Evolutionary conservation across 2,329 filamentous ascomycete species (phyloP).

Genomic region (Lecanosticta acicola): DNA sequence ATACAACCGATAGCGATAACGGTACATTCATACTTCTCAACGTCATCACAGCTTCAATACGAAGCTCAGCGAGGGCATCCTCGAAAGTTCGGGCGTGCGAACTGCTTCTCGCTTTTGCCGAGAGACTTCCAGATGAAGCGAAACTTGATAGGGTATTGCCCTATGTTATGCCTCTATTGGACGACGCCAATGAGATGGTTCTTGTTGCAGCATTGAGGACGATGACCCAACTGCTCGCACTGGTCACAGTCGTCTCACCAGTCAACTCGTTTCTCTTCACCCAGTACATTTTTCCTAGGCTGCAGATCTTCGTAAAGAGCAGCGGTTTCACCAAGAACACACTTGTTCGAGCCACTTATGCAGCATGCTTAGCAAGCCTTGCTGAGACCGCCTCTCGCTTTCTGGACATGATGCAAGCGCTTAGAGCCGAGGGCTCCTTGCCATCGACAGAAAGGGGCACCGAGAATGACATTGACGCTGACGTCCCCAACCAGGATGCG

Average conservation of each 20-base stretch:
- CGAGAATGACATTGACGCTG: conserved; percentile 63
- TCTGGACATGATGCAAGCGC: conserved; percentile 82
- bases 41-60: conserved; percentile 77
- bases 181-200: conserved; percentile 77
- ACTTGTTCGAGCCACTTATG: conserved; percentile 82
- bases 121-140: conserved; percentile 87
- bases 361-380: conserved; percentile 82
- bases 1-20: conserved; percentile 65
- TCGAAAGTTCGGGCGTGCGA: conserved; percentile 86
- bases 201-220: conserved; percentile 79
- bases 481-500: conserved; percentile 47
- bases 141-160: conserved; percentile 91
- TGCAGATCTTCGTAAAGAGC: conserved; percentile 53
- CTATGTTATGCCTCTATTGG: conserved; percentile 76
- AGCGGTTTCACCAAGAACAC: conserved; percentile 47
- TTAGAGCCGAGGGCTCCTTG: conserved; percentile 76
- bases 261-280: conserved; percentile 63
- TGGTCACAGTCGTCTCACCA: conserved; percentile 81
- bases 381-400: conserved; percentile 81
- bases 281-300: conserved; percentile 57
- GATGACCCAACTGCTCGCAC: conserved; percentile 78
- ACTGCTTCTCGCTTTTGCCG: conserved; percentile 82
- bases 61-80: conserved; percentile 83
- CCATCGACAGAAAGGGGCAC: conserved; percentile 72
- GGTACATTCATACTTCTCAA: conserved; percentile 90